These are phyloP conservation scores for Macrocybe sp. DNA, from an alignment of 1,284 basidiomycete genomes.

Conservation along the genomic window DNA sequence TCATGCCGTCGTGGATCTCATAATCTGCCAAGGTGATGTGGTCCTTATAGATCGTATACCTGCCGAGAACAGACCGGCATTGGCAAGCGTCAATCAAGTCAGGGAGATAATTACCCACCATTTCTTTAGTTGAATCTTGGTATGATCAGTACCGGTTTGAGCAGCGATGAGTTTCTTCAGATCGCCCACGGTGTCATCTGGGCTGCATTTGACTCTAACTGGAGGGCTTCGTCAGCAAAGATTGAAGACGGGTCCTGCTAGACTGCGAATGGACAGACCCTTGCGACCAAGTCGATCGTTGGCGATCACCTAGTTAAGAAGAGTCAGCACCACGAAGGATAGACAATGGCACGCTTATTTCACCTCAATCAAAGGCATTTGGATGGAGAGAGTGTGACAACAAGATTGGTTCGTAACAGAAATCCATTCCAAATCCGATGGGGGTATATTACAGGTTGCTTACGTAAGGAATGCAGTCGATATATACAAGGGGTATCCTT, in stretches of 20 bases:
- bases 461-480: too few relatives aligned
- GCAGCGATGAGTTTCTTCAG: slow-evolving; percentile 96
- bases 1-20: slow-evolving; percentile 93
- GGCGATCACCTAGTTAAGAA: slow-evolving; percentile 71
- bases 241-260: slow-evolving; percentile 1
- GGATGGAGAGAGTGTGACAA: neutral
- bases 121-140: slow-evolving; percentile 95
- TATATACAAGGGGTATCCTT: too few relatives aligned
- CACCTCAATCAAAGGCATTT: slow-evolving; percentile 60
- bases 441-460: too few relatives aligned
- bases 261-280: slow-evolving; percentile 46
- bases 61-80: slow-evolving; percentile 22
- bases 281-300: slow-evolving; percentile 97
- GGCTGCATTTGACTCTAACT: slow-evolving; percentile 92
- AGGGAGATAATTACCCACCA: slow-evolving; percentile 52
- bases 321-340: neutral
- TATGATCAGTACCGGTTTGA: slow-evolving; percentile 85
- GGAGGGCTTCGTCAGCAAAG: slow-evolving; percentile 1
- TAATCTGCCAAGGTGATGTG: slow-evolving; percentile 94
- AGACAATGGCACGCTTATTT: slow-evolving; percentile 8
- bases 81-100: slow-evolving; percentile 1
- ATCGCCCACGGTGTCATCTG: slow-evolving; percentile 95
- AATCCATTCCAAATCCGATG: too few relatives aligned
- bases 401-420: neutral
- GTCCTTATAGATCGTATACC: slow-evolving; percentile 92